Evolutionary conservation across 805 yeast genomes (phyloP).

Genomic region (Wickerhamiella qilinensis): DNA sequence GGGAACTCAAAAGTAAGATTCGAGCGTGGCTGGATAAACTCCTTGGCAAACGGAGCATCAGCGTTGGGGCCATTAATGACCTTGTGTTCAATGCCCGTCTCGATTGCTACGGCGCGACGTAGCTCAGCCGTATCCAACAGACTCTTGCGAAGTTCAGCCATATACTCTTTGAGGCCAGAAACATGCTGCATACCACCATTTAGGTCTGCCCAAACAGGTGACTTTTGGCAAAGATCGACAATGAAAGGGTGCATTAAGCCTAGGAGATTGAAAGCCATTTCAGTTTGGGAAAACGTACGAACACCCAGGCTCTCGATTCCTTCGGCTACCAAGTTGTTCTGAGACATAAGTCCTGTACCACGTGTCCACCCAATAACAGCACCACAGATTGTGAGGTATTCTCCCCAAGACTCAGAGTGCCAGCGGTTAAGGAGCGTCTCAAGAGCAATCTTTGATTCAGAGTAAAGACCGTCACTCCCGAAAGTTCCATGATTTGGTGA

Average conservation of each 20-base stretch:
- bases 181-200: conserved; percentile 96
- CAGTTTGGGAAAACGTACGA: conserved; percentile 95
- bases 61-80: conserved; percentile 78
- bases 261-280: conserved; percentile 96
- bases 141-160: conserved; percentile 57
- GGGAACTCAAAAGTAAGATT: conserved; percentile 94
- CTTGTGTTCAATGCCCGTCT: conserved; percentile 74
- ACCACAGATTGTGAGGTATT: conserved; percentile 91
- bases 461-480: conserved; percentile 95
- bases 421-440: conserved; percentile 98
- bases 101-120: conserved; percentile 89
- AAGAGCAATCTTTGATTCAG: conserved; percentile 88
- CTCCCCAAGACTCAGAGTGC: conserved; percentile 94
- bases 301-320: conserved; percentile 93
- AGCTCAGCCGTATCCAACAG: conserved; percentile 72
- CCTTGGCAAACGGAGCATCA: conserved; percentile 69
- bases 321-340: conserved; percentile 92
- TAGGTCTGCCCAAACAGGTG: conserved; percentile 94
- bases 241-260: conserved; percentile 85
- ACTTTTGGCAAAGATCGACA: conserved; percentile 72
- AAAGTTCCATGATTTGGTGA: conserved; percentile 99
- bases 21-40: conserved; percentile 78
- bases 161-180: conserved; percentile 78
- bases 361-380: conserved; percentile 99
- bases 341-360: conserved; percentile 98